Base-by-base conservation (phyloP, 2,329 filamentous ascomycete species). In the Aspergillus vadensis region DNA sequence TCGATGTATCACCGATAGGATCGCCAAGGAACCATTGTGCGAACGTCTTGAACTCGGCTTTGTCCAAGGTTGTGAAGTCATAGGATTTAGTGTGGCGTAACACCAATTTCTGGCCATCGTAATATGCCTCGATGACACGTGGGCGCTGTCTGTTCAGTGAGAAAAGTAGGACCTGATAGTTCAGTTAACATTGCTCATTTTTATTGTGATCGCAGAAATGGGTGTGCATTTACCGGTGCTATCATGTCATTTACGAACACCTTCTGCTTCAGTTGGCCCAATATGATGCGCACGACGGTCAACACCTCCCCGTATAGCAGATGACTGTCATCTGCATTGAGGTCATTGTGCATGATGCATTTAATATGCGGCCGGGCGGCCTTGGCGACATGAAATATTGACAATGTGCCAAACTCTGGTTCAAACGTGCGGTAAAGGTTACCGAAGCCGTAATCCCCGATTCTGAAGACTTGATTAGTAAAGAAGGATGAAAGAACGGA, bases 51-150 rank as follows among this genome's bases (percentile, higher is more conserved):
- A 58, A 58, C 48, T 38, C 56, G 25, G 48, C 48, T 3, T 3
- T 23, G 23, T 47, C 36, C 17, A 58, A 15, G 3, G 19, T 27
- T 6, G 19, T 57, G n/a, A 57, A 57, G 12, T 57, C 32, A 27
- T 50, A 57, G 8, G 36, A 9, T 10, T 56, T 48, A 4, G 53
- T 56, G 19, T 3, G 44, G 25, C 55, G 32, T 25, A 57, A 5
- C 14, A 57, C 19, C 44, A 58, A 48, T 25, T 58, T 27, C 39
- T 54, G 27, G 9, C 57, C 57, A 58, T 58, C 41, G 41, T 48
- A 58, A 25, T 50, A 55, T 50, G 51, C 57, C 43, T 55, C 57
- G 17, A 59, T 55, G 21, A 43, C 41, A 19, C 51, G 57, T 32
- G 57, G 57, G 39, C 53, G 57, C 38, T 19, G 25, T 25, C 39